phyloP scores from a whole-genome alignment of 2,329 filamentous ascomycete genomes.

The Colletotrichum falcatum region DNA sequence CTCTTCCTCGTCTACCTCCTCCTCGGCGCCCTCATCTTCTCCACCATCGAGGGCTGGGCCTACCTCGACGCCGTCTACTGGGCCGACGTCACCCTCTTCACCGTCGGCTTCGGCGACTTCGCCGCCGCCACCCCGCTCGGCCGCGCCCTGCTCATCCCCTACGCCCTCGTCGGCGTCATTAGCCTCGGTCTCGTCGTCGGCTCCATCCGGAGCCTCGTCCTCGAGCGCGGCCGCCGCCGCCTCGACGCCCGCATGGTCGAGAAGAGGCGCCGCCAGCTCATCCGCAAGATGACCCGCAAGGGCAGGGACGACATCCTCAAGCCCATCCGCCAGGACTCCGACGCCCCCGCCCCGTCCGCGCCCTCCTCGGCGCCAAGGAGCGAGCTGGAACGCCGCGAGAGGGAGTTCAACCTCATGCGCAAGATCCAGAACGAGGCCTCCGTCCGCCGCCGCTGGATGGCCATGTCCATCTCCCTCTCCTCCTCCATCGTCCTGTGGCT shows the following conservation, averaged over 20 bases:
- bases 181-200: conserved; percentile 86
- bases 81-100: conserved; percentile 78
- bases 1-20: conserved; percentile 85
- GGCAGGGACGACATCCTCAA: conserved; percentile 62
- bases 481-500: conserved; percentile 84
- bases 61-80: conserved; percentile 86
- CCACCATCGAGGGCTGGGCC: conserved; percentile 76
- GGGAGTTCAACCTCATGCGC: conserved; percentile 85
- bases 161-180: conserved; percentile 84
- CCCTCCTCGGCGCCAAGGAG: no score
- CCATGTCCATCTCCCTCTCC: conserved; percentile 74
- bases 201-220: conserved; percentile 76
- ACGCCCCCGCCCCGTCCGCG: conserved; percentile 3
- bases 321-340: conserved; percentile 54
- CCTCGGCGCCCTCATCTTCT: conserved; percentile 81
- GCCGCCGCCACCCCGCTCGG: conserved; percentile 64
- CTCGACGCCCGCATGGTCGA: conserved; percentile 70
- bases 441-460: conserved; percentile 78
- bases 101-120: conserved; percentile 72
- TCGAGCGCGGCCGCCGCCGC: conserved; percentile 67
- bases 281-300: conserved; percentile 59
- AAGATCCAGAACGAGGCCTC: conserved; percentile 77
- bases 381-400: conserved; percentile 72
- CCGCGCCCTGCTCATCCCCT: conserved; percentile 83
- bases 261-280: conserved; percentile 64